Conservation (phyloP, 306 rosid species). For the Cicer pinnatifidum region DNA sequence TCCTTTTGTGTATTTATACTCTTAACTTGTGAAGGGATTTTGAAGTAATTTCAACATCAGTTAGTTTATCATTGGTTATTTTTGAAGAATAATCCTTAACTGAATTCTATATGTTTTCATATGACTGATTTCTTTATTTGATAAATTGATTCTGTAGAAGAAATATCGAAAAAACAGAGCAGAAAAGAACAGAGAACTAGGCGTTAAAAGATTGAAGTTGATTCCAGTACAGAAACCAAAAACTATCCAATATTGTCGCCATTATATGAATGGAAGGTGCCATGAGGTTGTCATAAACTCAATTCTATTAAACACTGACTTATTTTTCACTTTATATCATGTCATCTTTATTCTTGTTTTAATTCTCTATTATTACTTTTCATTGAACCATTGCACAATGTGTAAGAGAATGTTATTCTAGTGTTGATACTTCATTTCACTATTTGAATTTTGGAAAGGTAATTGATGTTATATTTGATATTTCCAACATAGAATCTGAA, state of each 20-base stretch:
- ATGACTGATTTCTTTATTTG: conserved; percentile 29
- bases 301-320: conserved; percentile 2
- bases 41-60: conserved; percentile 13
- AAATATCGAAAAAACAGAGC: conserved; percentile 65
- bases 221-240: conserved; percentile 59
- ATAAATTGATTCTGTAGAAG: conserved; percentile 49
- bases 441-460: conserved; percentile 12
- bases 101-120: conserved; percentile 11
- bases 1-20: conserved; percentile 25
- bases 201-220: conserved; percentile 75
- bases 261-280: conserved; percentile 75
- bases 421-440: conserved; percentile 34
- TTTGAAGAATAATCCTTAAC: conserved; percentile 3
- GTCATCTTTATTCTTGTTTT: conserved; percentile 13
- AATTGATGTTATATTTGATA: neutral
- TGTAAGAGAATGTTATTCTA: neutral
- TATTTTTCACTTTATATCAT: conserved; percentile 21
- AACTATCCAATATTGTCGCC: conserved; percentile 64
- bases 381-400: neutral
- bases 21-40: conserved; percentile 12
- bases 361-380: conserved; percentile 9
- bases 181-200: conserved; percentile 68
- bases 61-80: conserved; percentile 31
- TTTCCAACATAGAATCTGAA: neutral
- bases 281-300: conserved; percentile 61